Percentiles rank a stretch among this genome's conserved stretches.
These are phyloP conservation scores for Apiospora malaysiana DNA, from an alignment of 2,329 filamentous ascomycete species.

Conservation along the genomic window DNA sequence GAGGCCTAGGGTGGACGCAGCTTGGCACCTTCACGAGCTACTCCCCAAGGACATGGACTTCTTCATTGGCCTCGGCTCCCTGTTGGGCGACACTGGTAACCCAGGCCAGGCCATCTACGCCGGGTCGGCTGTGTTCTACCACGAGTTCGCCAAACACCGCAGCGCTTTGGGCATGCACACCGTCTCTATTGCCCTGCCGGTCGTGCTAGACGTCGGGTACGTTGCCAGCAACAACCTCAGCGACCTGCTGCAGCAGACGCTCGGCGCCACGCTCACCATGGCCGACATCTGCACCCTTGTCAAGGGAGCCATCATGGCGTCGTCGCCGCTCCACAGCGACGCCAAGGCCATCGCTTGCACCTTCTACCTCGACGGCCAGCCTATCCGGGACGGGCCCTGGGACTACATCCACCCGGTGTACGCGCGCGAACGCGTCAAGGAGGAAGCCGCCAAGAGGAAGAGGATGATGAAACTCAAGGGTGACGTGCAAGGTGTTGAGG, in stretches of 20 bases:
- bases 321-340: conserved; percentile 21
- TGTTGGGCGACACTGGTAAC: conserved; percentile 46
- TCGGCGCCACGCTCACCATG: conserved; percentile 27
- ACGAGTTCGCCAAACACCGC: conserved; percentile 34
- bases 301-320: conserved; percentile 25
- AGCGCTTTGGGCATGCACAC: conserved; percentile 25
- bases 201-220: conserved; percentile 32
- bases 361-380: conserved; percentile 19
- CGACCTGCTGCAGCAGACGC: conserved; percentile 23
- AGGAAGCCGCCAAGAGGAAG: conserved; percentile 7
- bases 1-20: conserved; percentile 55
- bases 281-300: conserved; percentile 26
- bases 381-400: conserved; percentile 22
- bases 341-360: conserved; percentile 22
- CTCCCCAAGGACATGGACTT: conserved; percentile 48
- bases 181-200: conserved; percentile 27
- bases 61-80: conserved; percentile 58
- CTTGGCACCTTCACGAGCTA: conserved; percentile 56
- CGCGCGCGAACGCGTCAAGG: conserved; percentile 21
- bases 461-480: background rate
- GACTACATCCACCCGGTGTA: conserved; percentile 26
- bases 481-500: too few species aligned
- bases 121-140: conserved; percentile 35
- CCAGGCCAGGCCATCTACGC: conserved; percentile 37
- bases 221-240: conserved; percentile 26